These are phyloP conservation scores for Trichopus zeylanicus DNA, from an alignment of 116 monocot genomes.

Conservation along the genomic window DNA sequence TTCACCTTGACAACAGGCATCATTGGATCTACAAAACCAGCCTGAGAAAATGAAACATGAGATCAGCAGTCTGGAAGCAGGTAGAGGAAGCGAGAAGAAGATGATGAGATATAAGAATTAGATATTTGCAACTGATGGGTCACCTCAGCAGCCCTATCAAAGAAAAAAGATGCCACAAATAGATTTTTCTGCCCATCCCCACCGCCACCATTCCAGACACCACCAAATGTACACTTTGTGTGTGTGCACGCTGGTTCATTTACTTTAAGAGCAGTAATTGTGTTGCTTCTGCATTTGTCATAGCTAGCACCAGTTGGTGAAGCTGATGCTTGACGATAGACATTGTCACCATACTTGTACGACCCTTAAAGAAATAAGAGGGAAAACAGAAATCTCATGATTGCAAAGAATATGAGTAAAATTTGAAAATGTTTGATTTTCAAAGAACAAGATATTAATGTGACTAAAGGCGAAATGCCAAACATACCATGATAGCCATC, in stretches of 20 bases:
- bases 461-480: not conserved
- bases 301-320: constrained; percentile 55
- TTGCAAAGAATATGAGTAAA: not conserved
- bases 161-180: constrained; percentile 91
- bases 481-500: constrained; percentile 60
- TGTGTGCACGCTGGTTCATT: constrained; percentile 75
- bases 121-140: not conserved
- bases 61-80: not conserved
- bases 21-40: constrained; percentile 36
- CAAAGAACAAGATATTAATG: not conserved
- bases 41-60: constrained; percentile 14
- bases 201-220: constrained; percentile 93
- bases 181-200: constrained; percentile 80
- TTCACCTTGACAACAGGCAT: constrained; percentile 31
- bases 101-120: not conserved
- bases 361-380: constrained; percentile 24
- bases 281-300: constrained; percentile 48
- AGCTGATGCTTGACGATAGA: constrained; percentile 38
- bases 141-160: constrained; percentile 79
- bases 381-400: too few relatives aligned
- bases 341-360: constrained; percentile 51
- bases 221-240: constrained; percentile 83
- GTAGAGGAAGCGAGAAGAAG: not conserved
- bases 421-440: not conserved
- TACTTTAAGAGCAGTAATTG: constrained; percentile 53